Conservation (phyloP, 2,329 filamentous ascomycete genomes). For the Penicillium capsulatum region DNA sequence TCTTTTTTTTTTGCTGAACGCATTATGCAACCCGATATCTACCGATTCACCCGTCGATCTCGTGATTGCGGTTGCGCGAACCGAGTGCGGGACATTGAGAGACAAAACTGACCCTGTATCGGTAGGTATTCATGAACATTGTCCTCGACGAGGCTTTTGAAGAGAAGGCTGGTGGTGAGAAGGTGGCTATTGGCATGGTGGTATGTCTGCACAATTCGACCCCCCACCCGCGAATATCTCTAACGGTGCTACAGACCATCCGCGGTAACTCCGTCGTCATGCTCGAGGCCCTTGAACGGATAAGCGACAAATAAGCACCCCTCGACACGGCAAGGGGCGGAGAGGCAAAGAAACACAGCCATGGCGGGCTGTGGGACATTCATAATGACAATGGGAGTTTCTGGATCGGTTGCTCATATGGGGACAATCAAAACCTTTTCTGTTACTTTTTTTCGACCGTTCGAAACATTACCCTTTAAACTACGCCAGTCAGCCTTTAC, state of each 20-base stretch:
- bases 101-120: slow-evolving; percentile 6
- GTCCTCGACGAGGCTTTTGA: slow-evolving; percentile 96
- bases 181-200: slow-evolving; percentile 86
- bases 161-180: slow-evolving; percentile 87
- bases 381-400: slow-evolving; percentile 37
- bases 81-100: not conserved
- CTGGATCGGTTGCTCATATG: slow-evolving; percentile 34
- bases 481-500: no score
- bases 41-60: not conserved
- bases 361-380: slow-evolving; percentile 21
- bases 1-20: not conserved
- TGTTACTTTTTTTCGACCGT: slow-evolving; percentile 5
- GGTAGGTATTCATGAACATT: slow-evolving; percentile 93
- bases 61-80: not conserved
- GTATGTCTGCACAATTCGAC: slow-evolving; percentile 49
- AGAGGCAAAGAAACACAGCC: slow-evolving; percentile 10
- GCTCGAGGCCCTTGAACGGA: slow-evolving; percentile 63
- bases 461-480: slow-evolving; percentile 1
- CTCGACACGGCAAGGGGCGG: slow-evolving; percentile 6
- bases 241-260: slow-evolving; percentile 63
- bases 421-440: slow-evolving; percentile 30
- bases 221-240: not conserved
- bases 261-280: slow-evolving; percentile 98
- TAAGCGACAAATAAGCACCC: slow-evolving; percentile 40
- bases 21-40: not conserved